phyloP scores from a whole-genome alignment of 345 rosid genomes.

The Citrus maxima region DNA sequence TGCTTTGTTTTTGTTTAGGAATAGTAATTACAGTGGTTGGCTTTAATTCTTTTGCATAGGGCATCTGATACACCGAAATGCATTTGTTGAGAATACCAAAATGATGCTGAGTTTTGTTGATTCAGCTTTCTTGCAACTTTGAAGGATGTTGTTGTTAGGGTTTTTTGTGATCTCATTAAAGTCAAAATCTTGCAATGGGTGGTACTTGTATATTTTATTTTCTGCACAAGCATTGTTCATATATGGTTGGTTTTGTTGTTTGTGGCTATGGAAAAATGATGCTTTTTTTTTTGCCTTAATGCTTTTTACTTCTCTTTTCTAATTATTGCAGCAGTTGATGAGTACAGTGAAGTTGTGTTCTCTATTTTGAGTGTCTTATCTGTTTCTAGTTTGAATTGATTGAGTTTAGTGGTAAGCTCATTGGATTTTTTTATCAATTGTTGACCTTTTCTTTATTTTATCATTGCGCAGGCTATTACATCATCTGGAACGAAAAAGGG shows the following conservation, averaged over 20 bases:
- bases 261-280: background rate
- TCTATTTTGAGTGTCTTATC: background rate
- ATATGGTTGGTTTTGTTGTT: background rate
- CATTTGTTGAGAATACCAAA: background rate
- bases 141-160: background rate
- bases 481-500: slow-evolving; percentile 78
- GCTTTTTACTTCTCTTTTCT: background rate
- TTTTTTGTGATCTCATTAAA: background rate
- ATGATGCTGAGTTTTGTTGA: background rate
- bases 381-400: background rate
- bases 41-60: background rate
- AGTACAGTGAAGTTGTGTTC: background rate
- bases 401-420: background rate
- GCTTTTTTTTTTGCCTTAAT: background rate
- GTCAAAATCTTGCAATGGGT: background rate
- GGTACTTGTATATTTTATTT: no score
- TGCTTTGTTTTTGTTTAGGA: background rate
- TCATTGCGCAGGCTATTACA: slow-evolving; percentile 56
- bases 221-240: background rate
- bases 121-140: no score
- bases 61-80: background rate
- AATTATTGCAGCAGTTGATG: background rate
- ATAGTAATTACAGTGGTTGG: background rate
- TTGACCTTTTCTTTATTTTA: background rate
- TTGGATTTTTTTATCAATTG: no score